Base-by-base conservation (phyloP, 441 rosid species). In the Erysimum pusillum region DNA sequence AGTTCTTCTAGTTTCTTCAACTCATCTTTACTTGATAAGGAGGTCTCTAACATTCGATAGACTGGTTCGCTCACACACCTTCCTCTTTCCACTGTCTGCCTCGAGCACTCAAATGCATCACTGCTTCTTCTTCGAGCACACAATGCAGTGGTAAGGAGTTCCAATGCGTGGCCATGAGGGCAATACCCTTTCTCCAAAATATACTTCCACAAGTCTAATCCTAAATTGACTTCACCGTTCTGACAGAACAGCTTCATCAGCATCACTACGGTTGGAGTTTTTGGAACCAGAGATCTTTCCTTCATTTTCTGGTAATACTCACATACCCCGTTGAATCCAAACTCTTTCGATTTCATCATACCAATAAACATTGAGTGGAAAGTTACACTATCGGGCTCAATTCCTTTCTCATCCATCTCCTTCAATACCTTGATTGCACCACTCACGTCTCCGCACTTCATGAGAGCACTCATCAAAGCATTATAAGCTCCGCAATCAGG, bases 161-260 rank as follows among this genome's bases (percentile, higher is more conserved):
- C 93, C 83, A 94, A 69, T 6, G 93, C 96, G 71, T 91, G 97
- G 35, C 86, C 78, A 76, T 94, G 98, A 61, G 98, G 98, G 71
- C 94, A 92, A 73, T 81, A 85, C 49, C 98, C 98, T 80, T 87
- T 91, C 78, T 84, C 88, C 65, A 89, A 25, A 69, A 90, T 49
- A 81, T 91, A 90, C 32, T 46, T 74, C 99, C 98, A 94, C 63
- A 92, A 36, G 67, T 74, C 64, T 75, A 91, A 42, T 46, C 92
- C 96, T 68, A 87, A 63, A 83, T 90, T 92, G 48, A 89, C 66
- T 78, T 63, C 79, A 9, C 80, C 53, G 66, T 90, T 94, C 15
- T 73, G 78, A 54, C 96, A 92, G 63, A 92, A 94, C 45, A 79
- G 78, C 79, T 94, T 94, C 92, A 90, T 90, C 84, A 94, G 32